Percentiles rank a stretch among this genome's conserved stretches.
phyloP scores from a whole-genome alignment of 108 stramenopile genomes.

The Phaeodactylum tricornutum region DNA sequence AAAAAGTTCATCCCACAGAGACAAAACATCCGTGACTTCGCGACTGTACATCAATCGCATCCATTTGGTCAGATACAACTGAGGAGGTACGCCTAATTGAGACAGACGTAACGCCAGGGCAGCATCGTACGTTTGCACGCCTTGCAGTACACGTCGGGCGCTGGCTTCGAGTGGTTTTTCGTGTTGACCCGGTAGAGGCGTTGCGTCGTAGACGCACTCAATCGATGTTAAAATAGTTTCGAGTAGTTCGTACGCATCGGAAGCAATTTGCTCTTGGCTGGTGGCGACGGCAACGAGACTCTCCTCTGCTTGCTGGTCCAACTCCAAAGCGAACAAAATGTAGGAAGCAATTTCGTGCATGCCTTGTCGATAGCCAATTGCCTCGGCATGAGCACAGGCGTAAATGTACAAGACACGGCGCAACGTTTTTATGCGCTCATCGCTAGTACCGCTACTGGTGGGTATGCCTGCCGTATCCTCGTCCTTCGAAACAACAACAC shows the following conservation, averaged over 20 bases:
- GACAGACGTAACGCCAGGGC: background rate
- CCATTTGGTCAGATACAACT: constrained; percentile 57
- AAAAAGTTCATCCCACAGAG: constrained; percentile 29
- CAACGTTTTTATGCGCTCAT: constrained; percentile 3
- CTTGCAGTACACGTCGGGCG: background rate
- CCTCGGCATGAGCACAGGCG: constrained; percentile 34
- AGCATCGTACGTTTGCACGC: constrained; percentile 1
- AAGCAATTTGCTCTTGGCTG: background rate
- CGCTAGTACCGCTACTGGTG: background rate
- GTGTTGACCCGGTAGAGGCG: constrained; percentile 4
- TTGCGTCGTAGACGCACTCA: constrained; percentile 52
- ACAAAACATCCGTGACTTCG: constrained; percentile 30
- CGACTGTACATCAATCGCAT: constrained; percentile 68
- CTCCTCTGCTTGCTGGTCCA: constrained; percentile 20
- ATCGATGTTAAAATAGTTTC: constrained; percentile 44
- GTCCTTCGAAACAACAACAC: background rate
- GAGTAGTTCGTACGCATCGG: constrained; percentile 38
- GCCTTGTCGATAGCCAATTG: constrained; percentile 76
- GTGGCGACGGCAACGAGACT: background rate
- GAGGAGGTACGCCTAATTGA: constrained; percentile 1
- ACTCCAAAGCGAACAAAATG: constrained; percentile 53
- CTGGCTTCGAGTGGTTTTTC: background rate
- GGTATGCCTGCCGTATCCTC: background rate
- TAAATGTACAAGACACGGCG: constrained; percentile 28
- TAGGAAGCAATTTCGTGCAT: constrained; percentile 82